These are phyloP conservation scores for Metschnikowia noctiluminum DNA, from an alignment of 805 yeast genomes.

Conservation along the genomic window DNA sequence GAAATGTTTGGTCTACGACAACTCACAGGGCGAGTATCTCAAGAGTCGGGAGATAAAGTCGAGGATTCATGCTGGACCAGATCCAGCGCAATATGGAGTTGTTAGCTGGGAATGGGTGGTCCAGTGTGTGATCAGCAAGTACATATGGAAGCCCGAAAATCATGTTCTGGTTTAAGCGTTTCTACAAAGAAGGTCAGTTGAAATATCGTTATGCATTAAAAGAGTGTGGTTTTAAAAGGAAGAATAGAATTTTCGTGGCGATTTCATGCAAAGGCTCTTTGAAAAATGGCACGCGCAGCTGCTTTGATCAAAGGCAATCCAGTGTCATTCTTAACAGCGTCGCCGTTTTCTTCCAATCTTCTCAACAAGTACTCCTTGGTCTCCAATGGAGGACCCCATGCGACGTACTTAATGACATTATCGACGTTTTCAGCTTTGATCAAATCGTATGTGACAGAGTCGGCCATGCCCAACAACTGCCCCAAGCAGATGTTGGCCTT, in stretches of 20 bases:
- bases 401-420: conserved; percentile 88
- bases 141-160: conserved; percentile 27
- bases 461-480: conserved; percentile 95
- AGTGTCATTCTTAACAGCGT: conserved; percentile 81
- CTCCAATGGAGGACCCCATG: conserved; percentile 96
- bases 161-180: neutral
- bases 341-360: conserved; percentile 94
- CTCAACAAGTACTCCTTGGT: conserved; percentile 86
- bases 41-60: conserved; percentile 2
- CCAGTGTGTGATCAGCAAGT: conserved; percentile 50
- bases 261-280: conserved; percentile 8
- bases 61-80: neutral
- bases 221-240: too few species aligned
- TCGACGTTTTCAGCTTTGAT: conserved; percentile 59
- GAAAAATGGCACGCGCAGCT: conserved; percentile 24
- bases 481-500: conserved; percentile 74
- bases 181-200: neutral
- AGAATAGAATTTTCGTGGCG: neutral
- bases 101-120: conserved; percentile 68
- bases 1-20: conserved; percentile 28
- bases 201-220: conserved; percentile 5
- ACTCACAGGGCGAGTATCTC: conserved; percentile 13
- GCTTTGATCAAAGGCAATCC: conserved; percentile 72
- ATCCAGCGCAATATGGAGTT: conserved; percentile 17
- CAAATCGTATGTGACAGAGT: conserved; percentile 75